These are phyloP conservation scores for Suillus brevipes DNA, from an alignment of 768 basidiomycete species.

Conservation along the genomic window DNA sequence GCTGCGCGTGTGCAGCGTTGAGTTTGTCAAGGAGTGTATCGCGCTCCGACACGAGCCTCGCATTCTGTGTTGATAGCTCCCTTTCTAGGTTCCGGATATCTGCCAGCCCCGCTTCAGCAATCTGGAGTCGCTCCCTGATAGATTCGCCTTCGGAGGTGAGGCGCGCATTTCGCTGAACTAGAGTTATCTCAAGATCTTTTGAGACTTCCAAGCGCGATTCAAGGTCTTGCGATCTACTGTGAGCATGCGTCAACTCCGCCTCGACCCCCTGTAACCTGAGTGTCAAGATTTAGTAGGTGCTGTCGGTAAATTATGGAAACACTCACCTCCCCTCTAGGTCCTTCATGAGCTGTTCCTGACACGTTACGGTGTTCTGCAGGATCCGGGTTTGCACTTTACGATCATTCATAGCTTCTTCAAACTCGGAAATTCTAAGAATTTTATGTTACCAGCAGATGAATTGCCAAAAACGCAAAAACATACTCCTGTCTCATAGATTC, in stretches of 20 bases:
- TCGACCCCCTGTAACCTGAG: constrained; percentile 20
- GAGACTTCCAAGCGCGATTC: constrained; percentile 29
- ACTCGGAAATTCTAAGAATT: constrained; percentile 22
- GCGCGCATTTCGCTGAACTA: constrained; percentile 25
- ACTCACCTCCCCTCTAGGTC: constrained; percentile 28
- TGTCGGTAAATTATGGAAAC: not conserved
- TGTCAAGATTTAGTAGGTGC: constrained; percentile 13
- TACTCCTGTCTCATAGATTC: constrained; percentile 34
- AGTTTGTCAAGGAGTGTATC: constrained; percentile 24
- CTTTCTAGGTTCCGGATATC: constrained; percentile 22
- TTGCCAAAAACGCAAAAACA: constrained; percentile 3
- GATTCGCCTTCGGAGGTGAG: constrained; percentile 29
- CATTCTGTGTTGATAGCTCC: constrained; percentile 17
- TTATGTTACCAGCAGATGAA: constrained; percentile 14
- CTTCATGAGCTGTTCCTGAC: constrained; percentile 31
- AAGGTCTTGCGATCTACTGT: constrained; percentile 27
- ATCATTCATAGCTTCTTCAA: constrained; percentile 26
- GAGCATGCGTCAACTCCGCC: constrained; percentile 17
- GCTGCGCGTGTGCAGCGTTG: constrained; percentile 14
- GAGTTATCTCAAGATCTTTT: constrained; percentile 22
- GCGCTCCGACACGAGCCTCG: constrained; percentile 20
- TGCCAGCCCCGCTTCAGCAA: constrained; percentile 17
- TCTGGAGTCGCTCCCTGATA: constrained; percentile 16
- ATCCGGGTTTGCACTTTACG: constrained; percentile 27
- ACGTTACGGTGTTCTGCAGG: constrained; percentile 31